Evolutionary conservation across 768 basidiomycete species (phyloP), one percentile per base, ranked within the genome.

Genomic region (Amanita pseudoporphyria): DNA sequence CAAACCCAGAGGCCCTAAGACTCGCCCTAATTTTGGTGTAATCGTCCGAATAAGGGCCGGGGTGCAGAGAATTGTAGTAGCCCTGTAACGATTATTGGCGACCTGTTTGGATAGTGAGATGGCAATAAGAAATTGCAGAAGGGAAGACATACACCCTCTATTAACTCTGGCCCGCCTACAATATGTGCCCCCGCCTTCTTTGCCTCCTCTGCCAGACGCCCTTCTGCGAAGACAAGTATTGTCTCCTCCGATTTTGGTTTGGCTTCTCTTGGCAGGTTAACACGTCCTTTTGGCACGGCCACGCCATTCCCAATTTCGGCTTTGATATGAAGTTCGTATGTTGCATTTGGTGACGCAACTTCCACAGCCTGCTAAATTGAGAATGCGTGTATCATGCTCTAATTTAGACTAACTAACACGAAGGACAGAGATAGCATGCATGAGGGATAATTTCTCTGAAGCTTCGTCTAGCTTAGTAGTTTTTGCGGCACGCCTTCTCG

Each of bases 221-320:
- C 90, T 57, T 92, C 88, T 3, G 93, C 93, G 58, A 98, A 97
- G 26, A 95, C 92, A n/a, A 96, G 74, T 47, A 98, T 82, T 49
- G 77, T 81, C 53, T 88, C 86, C 57, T 82, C 77, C 30, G 71
- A 60, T 57, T 78, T 81, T 22, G 78, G 64, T 59, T 88, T 89
- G 33, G 85, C 78, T 58, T 94, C 89, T 42, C 81, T 71, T 0
- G 93, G 91, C 42, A 97, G 76, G 56, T 77, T 83, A 45, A 93
- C 81, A 54, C 92, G 86, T 3, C 96, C 96, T 62, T 90, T 88
- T 7, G 95, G 87, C 14, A 95, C 82, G 22, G 87, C 77, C 38
- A 84, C 71, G 57, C 89, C 87, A 61, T 82, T 82, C 50, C 81
- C 76, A 65, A 86, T 76, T 53, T 81, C 79, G 1, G 91, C 91